Evolutionary conservation across 306 rosid genomes (phyloP).

Genomic region (Cicer judaicum): DNA sequence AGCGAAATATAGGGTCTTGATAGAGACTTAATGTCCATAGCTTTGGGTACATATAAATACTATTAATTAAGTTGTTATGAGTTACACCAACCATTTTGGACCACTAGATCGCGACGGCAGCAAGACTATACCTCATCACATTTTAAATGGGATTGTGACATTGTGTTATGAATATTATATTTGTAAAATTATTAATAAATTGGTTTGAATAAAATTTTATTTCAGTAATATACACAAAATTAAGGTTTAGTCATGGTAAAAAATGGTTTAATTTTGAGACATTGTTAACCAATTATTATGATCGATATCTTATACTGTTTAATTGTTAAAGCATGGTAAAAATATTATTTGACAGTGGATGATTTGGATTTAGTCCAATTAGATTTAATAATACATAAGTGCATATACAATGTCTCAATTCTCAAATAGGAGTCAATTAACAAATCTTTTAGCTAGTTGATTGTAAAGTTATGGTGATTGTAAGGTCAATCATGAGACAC

Average conservation of each 20-base stretch:
- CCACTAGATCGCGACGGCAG: slow-evolving; percentile 27
- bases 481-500: too few species aligned
- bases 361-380: too few species aligned
- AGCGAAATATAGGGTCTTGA: slow-evolving; percentile 38
- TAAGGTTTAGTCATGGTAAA: background rate
- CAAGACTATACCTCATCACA: background rate
- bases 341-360: too few species aligned
- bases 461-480: too few species aligned
- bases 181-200: background rate
- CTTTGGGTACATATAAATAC: slow-evolving; percentile 8
- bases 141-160: background rate
- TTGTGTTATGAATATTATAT: background rate
- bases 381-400: too few species aligned
- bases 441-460: too few species aligned
- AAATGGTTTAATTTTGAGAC: background rate
- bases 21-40: slow-evolving; percentile 36
- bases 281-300: too few species aligned
- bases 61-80: slow-evolving; percentile 38
- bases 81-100: slow-evolving; percentile 41
- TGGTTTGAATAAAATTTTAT: background rate
- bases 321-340: too few species aligned
- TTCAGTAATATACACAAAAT: background rate
- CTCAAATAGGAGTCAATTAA: too few species aligned
- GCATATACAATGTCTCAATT: too few species aligned
- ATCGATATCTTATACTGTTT: too few species aligned